Evolutionary conservation across 352 stramenopile genomes (phyloP).

Genomic region (Thalassiosira mediterranea): DNA sequence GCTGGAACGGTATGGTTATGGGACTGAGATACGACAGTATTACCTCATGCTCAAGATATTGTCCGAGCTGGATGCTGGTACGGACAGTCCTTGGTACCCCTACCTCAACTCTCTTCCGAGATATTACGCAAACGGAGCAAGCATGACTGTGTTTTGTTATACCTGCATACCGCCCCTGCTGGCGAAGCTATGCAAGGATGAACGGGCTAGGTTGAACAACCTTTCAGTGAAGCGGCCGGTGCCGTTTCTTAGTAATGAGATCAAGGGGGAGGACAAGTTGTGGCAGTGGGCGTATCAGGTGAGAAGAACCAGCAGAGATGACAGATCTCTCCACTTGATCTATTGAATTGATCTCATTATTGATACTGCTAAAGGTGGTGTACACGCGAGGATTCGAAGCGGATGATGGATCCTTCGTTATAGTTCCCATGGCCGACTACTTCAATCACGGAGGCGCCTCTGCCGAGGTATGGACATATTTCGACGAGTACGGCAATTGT

Average conservation of each 20-base stretch:
- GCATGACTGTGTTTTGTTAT: slow-evolving; percentile 46
- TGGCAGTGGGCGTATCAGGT: slow-evolving; percentile 45
- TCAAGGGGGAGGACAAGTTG: slow-evolving; percentile 32
- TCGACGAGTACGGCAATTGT: slow-evolving; percentile 47
- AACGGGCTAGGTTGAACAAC: slow-evolving; percentile 47
- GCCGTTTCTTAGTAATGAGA: slow-evolving; percentile 28
- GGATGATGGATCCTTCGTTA: slow-evolving; percentile 28
- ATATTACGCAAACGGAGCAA: slow-evolving; percentile 30
- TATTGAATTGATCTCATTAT: too few species aligned
- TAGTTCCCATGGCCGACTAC: slow-evolving; percentile 45
- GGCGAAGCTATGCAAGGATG: slow-evolving; percentile 35
- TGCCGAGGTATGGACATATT: slow-evolving; percentile 40
- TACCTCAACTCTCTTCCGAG: slow-evolving; percentile 46
- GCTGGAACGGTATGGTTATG: slow-evolving; percentile 14
- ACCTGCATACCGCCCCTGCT: slow-evolving; percentile 42
- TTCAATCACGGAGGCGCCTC: slow-evolving; percentile 43
- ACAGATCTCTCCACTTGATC: too few species aligned
- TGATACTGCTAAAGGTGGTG: too few species aligned
- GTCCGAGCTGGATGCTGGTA: slow-evolving; percentile 33
- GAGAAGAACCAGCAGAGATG: too few species aligned
- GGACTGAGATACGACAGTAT: slow-evolving; percentile 35
- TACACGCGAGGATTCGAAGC: slow-evolving; percentile 19
- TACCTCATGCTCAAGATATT: slow-evolving; percentile 48
- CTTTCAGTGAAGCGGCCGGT: slow-evolving; percentile 23
- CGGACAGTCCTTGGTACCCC: slow-evolving; percentile 25